Conservation (phyloP, 169 alveolate species). For the Blepharisma undulans region DNA sequence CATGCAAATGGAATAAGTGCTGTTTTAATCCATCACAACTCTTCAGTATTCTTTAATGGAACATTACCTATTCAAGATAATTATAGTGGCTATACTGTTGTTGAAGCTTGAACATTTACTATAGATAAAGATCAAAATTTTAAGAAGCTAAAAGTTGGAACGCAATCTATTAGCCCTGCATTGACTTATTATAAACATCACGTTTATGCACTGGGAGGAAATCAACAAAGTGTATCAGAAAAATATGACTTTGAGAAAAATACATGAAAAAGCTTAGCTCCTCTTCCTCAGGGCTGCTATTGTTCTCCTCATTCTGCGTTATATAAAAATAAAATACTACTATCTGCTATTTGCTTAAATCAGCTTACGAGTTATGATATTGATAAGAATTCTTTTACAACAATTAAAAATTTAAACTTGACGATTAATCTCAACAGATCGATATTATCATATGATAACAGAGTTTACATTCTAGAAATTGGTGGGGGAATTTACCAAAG, state of each 20-base stretch:
- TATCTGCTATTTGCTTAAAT: background rate
- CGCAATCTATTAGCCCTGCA: background rate
- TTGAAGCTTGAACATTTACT: background rate
- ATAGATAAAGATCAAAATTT: background rate
- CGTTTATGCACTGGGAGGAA: background rate
- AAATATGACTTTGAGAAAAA: background rate
- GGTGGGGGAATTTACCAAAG: too few relatives aligned
- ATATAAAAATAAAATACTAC: too few relatives aligned
- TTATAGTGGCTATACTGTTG: too few relatives aligned
- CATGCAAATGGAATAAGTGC: too few relatives aligned
- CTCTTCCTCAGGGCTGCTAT: background rate
- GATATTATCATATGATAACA: background rate
- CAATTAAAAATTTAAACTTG: background rate
- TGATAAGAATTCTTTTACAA: background rate
- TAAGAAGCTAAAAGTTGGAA: background rate
- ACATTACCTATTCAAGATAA: too few relatives aligned
- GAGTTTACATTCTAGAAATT: background rate
- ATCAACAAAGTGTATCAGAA: background rate
- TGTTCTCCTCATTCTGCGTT: background rate
- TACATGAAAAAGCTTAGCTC: background rate
- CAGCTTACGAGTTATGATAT: background rate
- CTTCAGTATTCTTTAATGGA: background rate
- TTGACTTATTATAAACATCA: background rate
- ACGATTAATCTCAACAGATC: background rate
- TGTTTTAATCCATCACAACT: background rate